phyloP scores from a whole-genome alignment of 2,329 filamentous ascomycete genomes.

The Fusarium beomiforme region DNA sequence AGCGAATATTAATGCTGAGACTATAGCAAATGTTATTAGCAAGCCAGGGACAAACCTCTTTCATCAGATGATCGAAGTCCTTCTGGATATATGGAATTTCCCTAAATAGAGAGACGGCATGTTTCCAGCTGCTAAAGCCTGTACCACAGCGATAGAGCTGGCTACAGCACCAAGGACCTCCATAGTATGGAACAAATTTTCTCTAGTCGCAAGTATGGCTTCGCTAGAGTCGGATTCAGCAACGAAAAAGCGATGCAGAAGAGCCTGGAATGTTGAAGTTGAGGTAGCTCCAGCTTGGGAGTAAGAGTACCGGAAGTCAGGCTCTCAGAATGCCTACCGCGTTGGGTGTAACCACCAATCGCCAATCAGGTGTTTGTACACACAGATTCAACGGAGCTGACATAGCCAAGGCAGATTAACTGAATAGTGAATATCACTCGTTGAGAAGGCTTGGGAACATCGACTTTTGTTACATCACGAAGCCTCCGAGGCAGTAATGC shows the following conservation, averaged over 20 bases:
- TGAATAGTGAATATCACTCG: not conserved
- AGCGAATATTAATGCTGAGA: not conserved
- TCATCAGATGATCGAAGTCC: slow-evolving; percentile 13
- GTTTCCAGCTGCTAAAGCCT: slow-evolving; percentile 9
- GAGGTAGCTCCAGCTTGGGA: not conserved
- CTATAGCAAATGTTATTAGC: rapidly evolving
- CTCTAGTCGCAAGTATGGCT: not conserved
- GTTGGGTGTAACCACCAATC: not conserved
- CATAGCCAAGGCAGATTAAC: not conserved
- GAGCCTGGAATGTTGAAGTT: not conserved
- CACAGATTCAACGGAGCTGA: not conserved
- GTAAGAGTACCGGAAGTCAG: not conserved
- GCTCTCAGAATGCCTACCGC: not conserved
- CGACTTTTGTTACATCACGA: not conserved
- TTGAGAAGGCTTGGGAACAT: not conserved
- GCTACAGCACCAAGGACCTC: slow-evolving; percentile 21
- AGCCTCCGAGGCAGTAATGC: not conserved
- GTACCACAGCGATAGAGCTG: slow-evolving; percentile 20
- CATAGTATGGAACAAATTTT: not conserved
- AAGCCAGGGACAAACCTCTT: not conserved
- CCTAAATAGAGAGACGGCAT: slow-evolving; percentile 3
- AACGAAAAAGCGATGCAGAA: not conserved
- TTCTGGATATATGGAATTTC: slow-evolving; percentile 15
- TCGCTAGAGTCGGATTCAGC: no score
- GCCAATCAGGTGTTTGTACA: slow-evolving; percentile 4